Conservation (phyloP, 2,329 filamentous ascomycete species). For the Acephala macrosclerotiorum region DNA sequence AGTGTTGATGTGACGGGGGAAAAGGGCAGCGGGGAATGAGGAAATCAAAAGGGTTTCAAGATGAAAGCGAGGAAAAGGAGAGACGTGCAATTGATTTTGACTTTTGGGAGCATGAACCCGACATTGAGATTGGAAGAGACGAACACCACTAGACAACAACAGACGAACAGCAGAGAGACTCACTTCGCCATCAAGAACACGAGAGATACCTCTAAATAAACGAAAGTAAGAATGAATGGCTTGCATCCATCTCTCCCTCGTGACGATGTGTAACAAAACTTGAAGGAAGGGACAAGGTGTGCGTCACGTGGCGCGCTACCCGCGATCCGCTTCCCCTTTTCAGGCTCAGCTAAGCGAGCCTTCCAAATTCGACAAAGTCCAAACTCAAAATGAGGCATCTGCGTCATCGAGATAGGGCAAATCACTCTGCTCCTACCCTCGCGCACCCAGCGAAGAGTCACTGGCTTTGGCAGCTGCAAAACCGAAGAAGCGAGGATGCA, state of each 20-base stretch:
- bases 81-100: too few relatives aligned
- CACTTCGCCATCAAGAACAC: too few relatives aligned
- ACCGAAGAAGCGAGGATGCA: background rate
- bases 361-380: slow-evolving; percentile 1
- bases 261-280: too few relatives aligned
- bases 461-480: background rate
- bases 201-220: too few relatives aligned
- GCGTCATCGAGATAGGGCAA: background rate
- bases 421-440: background rate
- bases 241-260: too few relatives aligned
- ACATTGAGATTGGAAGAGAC: too few relatives aligned
- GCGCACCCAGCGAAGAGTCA: background rate
- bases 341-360: background rate
- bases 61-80: background rate
- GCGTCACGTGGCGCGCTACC: too few relatives aligned
- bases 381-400: background rate
- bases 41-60: background rate
- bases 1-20: background rate
- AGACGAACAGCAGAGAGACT: too few relatives aligned
- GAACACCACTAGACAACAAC: too few relatives aligned
- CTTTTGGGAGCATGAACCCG: too few relatives aligned
- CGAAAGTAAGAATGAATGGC: too few relatives aligned
- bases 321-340: background rate
- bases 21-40: background rate
- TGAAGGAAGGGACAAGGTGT: too few relatives aligned